These are phyloP conservation scores for Ustulina deusta DNA, from an alignment of 2,329 filamentous ascomycete species.

Conservation along the genomic window DNA sequence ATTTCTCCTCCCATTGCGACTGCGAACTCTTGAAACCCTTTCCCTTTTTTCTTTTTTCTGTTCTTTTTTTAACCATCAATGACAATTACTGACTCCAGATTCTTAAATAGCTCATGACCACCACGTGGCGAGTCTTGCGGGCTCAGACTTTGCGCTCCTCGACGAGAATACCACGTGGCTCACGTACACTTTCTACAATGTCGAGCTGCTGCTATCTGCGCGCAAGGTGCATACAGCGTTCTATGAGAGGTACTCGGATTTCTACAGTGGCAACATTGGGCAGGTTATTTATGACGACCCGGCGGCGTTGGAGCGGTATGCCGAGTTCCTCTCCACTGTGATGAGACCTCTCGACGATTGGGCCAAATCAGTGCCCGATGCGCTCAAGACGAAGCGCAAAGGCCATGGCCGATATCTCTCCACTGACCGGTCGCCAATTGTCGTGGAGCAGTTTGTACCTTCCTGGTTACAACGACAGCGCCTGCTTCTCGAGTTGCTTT, in stretches of 20 bases:
- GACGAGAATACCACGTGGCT: slow-evolving; percentile 55
- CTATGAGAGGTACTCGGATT: slow-evolving; percentile 51
- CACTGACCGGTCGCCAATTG: slow-evolving; percentile 50
- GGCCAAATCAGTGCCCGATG: slow-evolving; percentile 53
- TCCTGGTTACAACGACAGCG: slow-evolving; percentile 58
- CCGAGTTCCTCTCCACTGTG: slow-evolving; percentile 38
- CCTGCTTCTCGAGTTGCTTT: slow-evolving; percentile 56
- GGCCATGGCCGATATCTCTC: slow-evolving; percentile 50
- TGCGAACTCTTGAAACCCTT: not conserved
- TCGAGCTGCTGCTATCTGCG: slow-evolving; percentile 52
- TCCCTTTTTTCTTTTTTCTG: not conserved
- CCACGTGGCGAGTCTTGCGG: slow-evolving; percentile 47
- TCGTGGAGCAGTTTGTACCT: slow-evolving; percentile 54
- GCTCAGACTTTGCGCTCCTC: slow-evolving; percentile 50
- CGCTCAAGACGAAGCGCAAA: slow-evolving; percentile 52
- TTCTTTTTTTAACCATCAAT: not conserved
- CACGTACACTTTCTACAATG: slow-evolving; percentile 52
- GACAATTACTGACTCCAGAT: not conserved
- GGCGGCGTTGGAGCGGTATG: slow-evolving; percentile 47
- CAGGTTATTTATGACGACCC: slow-evolving; percentile 43
- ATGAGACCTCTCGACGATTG: slow-evolving; percentile 51
- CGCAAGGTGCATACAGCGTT: slow-evolving; percentile 53
- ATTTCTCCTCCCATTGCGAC: not conserved
- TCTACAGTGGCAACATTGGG: slow-evolving; percentile 45
- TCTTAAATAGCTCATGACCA: slow-evolving; percentile 48